Conservation (phyloP, 306 rosid species). For the peach (Prunus persica) region Prunus_persica_NCBIv2 NC_034012.1:4462001-4462500, state of each 20-base stretch:
- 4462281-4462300: background rate
- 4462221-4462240: background rate
- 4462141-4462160: conserved; percentile 64
- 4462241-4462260: background rate
- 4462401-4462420: conserved; percentile 64
- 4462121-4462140: conserved; percentile 78
- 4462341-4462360: conserved; percentile 97
- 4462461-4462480: conserved; percentile 80
- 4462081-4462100: conserved; percentile 89
- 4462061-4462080: conserved; percentile 97
- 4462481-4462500: conserved; percentile 90
- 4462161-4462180: conserved; percentile 10
- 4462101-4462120: conserved; percentile 62
- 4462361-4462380: conserved; percentile 76
- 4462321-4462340: conserved; percentile 61
- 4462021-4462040: conserved; percentile 1
- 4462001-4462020: background rate
- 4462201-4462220: background rate
- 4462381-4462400: conserved; percentile 60
- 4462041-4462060: conserved; percentile 79
- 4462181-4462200: background rate
- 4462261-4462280: background rate
- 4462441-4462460: conserved; percentile 98
- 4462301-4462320: background rate
- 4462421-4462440: conserved; percentile 65